Conservation (phyloP, 495 filamentous ascomycete genomes). For the Aspergillus carlsbadensis region DNA sequence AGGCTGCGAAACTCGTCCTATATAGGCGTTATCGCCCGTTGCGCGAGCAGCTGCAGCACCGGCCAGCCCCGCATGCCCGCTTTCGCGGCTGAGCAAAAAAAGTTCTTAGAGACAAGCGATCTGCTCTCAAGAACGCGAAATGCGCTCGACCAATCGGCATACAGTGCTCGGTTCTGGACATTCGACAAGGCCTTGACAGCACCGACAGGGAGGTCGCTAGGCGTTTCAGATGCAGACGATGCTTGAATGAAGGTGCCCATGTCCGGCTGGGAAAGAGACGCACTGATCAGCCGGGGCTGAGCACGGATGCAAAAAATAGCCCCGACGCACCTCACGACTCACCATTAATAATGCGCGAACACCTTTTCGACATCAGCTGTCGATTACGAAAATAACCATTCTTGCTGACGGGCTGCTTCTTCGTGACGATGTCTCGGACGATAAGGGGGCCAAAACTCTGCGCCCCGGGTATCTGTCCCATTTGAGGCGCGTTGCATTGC, state of each 20-base stretch:
- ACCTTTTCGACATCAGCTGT: not conserved
- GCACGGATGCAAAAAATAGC: conserved; percentile 9
- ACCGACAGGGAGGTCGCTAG: conserved; percentile 5
- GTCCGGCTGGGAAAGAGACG: not conserved
- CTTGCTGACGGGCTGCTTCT: conserved; percentile 14
- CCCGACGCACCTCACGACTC: conserved; percentile 2
- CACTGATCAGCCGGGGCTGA: conserved; percentile 12
- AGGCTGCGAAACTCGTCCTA: not conserved
- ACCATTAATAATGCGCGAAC: conserved; percentile 4
- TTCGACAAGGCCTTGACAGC: not conserved
- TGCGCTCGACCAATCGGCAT: conserved; percentile 12
- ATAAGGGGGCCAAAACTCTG: conserved; percentile 7
- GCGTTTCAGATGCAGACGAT: conserved; percentile 12
- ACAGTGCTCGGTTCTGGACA: not conserved
- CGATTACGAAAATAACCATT: not conserved
- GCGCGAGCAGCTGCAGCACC: not conserved
- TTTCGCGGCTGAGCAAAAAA: conserved; percentile 12
- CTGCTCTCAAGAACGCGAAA: not conserved
- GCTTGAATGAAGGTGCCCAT: conserved; percentile 4
- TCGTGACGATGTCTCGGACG: not conserved
- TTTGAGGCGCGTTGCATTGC: not conserved
- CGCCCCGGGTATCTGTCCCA: not conserved
- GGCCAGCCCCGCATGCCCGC: conserved; percentile 7
- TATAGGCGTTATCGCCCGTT: not conserved
- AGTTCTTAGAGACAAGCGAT: conserved; percentile 5